These are phyloP conservation scores for Rhynchospora pubera DNA, from an alignment of 176 grass and related monocot genomes.

Conservation along the genomic window DNA sequence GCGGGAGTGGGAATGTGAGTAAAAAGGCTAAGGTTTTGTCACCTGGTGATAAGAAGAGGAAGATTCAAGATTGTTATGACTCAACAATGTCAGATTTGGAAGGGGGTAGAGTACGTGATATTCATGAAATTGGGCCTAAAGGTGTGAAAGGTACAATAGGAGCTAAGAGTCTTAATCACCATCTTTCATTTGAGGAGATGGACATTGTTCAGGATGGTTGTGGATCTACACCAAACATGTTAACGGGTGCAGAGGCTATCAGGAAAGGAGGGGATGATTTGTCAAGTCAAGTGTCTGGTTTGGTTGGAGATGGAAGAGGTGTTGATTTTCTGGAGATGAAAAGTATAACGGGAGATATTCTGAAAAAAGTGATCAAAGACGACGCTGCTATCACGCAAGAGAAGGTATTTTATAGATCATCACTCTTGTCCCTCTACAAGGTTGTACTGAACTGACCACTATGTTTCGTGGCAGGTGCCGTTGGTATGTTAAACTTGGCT, in stretches of 20 bases:
- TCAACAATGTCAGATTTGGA: slow-evolving; percentile 42
- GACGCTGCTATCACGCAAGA: background rate
- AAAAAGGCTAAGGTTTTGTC: slow-evolving; percentile 43
- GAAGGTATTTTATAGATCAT: background rate
- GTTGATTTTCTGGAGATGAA: slow-evolving; percentile 7
- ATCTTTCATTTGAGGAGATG: background rate
- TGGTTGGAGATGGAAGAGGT: background rate
- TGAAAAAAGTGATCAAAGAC: slow-evolving; percentile 12
- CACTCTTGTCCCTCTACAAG: background rate
- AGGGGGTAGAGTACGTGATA: slow-evolving; percentile 19
- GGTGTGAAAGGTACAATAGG: background rate
- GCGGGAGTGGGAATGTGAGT: slow-evolving; percentile 48
- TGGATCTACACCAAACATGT: background rate
- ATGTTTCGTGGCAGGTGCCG: background rate
- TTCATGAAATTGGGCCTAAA: slow-evolving; percentile 17
- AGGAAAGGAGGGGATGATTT: background rate
- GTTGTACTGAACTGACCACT: background rate
- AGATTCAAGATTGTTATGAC: slow-evolving; percentile 82
- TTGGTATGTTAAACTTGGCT: background rate
- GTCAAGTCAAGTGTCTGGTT: background rate
- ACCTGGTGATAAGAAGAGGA: slow-evolving; percentile 57
- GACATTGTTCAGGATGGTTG: background rate
- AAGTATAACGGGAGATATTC: slow-evolving; percentile 1
- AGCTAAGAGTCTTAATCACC: slow-evolving; percentile 1
- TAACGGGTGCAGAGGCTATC: background rate